Evolutionary conservation across 306 rosid genomes (phyloP), one percentile per base, ranked within the genome.

Genomic region (Castanea sativa): DNA sequence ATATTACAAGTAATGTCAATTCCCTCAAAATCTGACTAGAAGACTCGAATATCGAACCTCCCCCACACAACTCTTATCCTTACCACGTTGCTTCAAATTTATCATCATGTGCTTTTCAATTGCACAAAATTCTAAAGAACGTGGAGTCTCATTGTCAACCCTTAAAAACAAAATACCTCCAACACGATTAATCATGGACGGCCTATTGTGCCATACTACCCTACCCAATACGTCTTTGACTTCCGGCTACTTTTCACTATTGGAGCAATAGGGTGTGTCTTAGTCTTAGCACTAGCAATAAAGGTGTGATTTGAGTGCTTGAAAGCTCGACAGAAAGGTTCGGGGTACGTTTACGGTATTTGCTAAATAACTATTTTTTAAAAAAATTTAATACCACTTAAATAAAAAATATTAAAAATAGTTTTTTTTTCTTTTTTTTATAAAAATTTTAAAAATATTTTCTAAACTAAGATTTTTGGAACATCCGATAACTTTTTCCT

Each of bases 401-500:
- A 0, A 38, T 8, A 38, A 38, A 0, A 38, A 7, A 38, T 38
- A 2, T 38, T 38, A 7, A 38, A 38, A 38, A 6, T 2, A 41
- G 0, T 7, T 41, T 7, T 41, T 38, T 33, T 6, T 1, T 4
- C 0, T 0, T 1, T 0, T 38, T 41, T 8, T 8, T 41, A 8
- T 41, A 7, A 41, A 41, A 38, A 1, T 6, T 38, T 38, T 1
- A 6, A 1, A 38, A 38, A 38, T 38, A 38, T 38, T 38, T 38
- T 38, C 0, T 38, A 38, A 41, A 8, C 1, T 41, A 8, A 41
- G 2, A 7, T 41, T 2, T 41, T 41, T 41, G 8, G 0, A 41
- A 7, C 1, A 7, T 38, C 11, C 0, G 0, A 0, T 38, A 38
- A 8, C 10, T 38, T 38, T 7, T 38, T 2, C 3, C 2, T 38